Percentiles rank a stretch among this genome's conserved stretches.
These are phyloP conservation scores for Lotus japonicus DNA, from an alignment of 306 rosid species.

Conservation along the genomic window DNA sequence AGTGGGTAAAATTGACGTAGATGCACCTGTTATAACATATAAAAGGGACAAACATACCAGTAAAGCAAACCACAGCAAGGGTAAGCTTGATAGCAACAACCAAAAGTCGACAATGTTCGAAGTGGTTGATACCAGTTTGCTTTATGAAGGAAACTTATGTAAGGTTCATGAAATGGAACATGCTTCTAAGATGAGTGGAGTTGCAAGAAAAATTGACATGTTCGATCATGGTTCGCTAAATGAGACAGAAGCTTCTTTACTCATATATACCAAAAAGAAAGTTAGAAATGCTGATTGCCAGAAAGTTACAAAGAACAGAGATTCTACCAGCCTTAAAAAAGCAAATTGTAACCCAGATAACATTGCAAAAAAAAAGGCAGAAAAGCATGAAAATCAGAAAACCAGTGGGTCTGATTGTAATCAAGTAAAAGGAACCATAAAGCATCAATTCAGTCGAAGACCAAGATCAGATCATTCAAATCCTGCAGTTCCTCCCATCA, in stretches of 20 bases:
- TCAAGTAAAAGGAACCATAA: slow-evolving; percentile 28
- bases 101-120: slow-evolving; percentile 35
- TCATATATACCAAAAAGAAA: slow-evolving; percentile 25
- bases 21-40: slow-evolving; percentile 20
- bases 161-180: slow-evolving; percentile 37
- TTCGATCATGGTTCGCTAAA: slow-evolving; percentile 6
- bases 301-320: slow-evolving; percentile 1
- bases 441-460: slow-evolving; percentile 38
- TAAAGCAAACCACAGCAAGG: slow-evolving; percentile 28
- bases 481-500: slow-evolving; percentile 39
- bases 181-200: slow-evolving; percentile 27
- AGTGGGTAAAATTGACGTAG: slow-evolving; percentile 19
- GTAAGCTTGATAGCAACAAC: slow-evolving; percentile 5
- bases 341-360: slow-evolving; percentile 15
- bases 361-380: slow-evolving; percentile 26
- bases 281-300: slow-evolving; percentile 12
- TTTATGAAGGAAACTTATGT: slow-evolving; percentile 36
- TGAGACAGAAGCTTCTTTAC: slow-evolving; percentile 18
- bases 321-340: slow-evolving; percentile 20
- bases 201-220: slow-evolving; percentile 29
- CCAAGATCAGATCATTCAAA: slow-evolving; percentile 43
- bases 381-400: slow-evolving; percentile 24
- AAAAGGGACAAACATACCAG: slow-evolving; percentile 21
- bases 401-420: slow-evolving; percentile 20
- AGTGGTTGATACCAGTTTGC: slow-evolving; percentile 52